A percentile compares a stretch with the other conserved stretches of the same genome.
These are phyloP conservation scores for Hypoxylon trugodes DNA, from an alignment of 495 filamentous ascomycete species.

Conservation along the genomic window DNA sequence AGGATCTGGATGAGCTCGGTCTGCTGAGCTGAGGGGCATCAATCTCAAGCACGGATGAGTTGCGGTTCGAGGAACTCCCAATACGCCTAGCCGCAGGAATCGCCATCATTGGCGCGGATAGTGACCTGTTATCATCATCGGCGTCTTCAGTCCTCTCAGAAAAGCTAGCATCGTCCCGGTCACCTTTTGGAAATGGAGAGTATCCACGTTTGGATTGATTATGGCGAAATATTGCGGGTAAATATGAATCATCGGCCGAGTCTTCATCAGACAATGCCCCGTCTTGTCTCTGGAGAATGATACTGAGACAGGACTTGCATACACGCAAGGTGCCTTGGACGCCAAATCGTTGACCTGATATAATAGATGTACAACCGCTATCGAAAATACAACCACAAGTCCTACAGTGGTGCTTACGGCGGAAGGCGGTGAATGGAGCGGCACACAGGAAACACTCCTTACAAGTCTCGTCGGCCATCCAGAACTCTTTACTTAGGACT, in stretches of 20 bases:
- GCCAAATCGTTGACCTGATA: slow-evolving; percentile 87
- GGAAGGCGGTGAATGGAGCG: slow-evolving; percentile 88
- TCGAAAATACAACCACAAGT: slow-evolving; percentile 97
- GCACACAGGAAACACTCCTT: slow-evolving; percentile 96
- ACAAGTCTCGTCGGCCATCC: slow-evolving; percentile 99
- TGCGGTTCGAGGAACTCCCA: slow-evolving; percentile 79
- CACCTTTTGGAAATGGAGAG: slow-evolving; percentile 34
- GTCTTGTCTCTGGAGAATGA: slow-evolving; percentile 90
- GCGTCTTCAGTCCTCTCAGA: slow-evolving; percentile 52
- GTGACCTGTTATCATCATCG: slow-evolving; percentile 51
- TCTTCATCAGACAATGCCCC: slow-evolving; percentile 87
- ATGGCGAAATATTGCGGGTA: slow-evolving; percentile 63
- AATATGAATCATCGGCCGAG: slow-evolving; percentile 73
- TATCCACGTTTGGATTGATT: slow-evolving; percentile 50
- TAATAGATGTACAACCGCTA: slow-evolving; percentile 90
- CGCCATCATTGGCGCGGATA: slow-evolving; percentile 76
- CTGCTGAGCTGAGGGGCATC: slow-evolving; percentile 75
- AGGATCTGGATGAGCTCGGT: slow-evolving; percentile 90
- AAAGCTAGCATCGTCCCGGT: slow-evolving; percentile 50
- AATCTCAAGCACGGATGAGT: slow-evolving; percentile 92
- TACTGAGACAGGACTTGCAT: slow-evolving; percentile 92
- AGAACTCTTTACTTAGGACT: slow-evolving; percentile 91
- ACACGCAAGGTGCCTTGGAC: slow-evolving; percentile 86
- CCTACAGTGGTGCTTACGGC: slow-evolving; percentile 96
- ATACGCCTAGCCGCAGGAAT: slow-evolving; percentile 87